Base-by-base conservation (phyloP, 176 grass and related monocot genomes). In the Phoenix dactylifera region DNA sequence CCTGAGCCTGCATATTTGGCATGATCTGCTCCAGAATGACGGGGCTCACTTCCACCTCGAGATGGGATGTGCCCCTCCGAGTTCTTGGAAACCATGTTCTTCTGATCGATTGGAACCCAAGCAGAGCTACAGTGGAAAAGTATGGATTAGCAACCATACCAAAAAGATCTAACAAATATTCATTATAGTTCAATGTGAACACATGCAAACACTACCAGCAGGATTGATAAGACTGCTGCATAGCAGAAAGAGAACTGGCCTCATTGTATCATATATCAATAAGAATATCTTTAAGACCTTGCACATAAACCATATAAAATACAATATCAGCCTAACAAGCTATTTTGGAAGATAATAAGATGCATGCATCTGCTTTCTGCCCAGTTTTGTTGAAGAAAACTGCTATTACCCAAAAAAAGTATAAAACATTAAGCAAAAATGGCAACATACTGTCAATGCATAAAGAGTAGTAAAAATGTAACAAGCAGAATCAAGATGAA, bases 41-140 rank as follows among this genome's bases (percentile, higher is more conserved):
- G 16, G n/a, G 26, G 54, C 24, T 67, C 32, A 22, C 23, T 26
- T 50, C 28, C 22, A 71, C 50, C 81, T 64, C 69, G 59, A 68
- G 76, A 63, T 3, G 51, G 57, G 1, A 54, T 55, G 49, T 83
- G 62, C 18, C 60, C 59, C 16, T 85, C 79, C 52, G 65, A 82
- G 16, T 66, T 82, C 67, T 55, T 79, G 5, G 60, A n/a, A 60
- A 64, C 30, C 53, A 60, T 71, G 2, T 16, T 58, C 48, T 85
- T 79, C 65, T 51, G 28, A 61, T 74, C 81, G 65, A 74, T 65
- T 35, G 53, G 71, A 79, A 73, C 82, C 64, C 16, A 35, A 77
- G 17, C 23, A 62, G 15, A 61, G 50, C 82, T 90, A 64, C 35
- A 77, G 55, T 63, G 18, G 70, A 15, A 70, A 75, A n/a, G 58